Evolutionary conservation across 148 eudicot genomes (phyloP), one percentile per base, ranked within the genome.

Genomic region (Silene conica): DNA sequence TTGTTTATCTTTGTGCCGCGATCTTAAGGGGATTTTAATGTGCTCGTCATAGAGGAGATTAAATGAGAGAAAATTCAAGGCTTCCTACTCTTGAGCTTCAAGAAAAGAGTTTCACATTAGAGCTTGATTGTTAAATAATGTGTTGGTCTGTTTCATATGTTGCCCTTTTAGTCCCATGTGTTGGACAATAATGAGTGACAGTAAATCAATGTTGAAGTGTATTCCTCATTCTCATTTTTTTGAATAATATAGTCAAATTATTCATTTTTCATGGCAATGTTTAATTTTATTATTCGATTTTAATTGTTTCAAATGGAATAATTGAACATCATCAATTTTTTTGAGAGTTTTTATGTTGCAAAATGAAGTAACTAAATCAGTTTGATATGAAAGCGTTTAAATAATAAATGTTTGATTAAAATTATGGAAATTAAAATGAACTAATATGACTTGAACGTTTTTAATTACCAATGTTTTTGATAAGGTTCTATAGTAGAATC

Each of bases 141-240:
- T 6, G 1, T 41, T 9, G 18, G 4, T 63, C n/a, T 13, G 10
- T 63, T 15, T 63, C 38, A n/a, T n/a, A 41, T 34, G 22, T 7
- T 66, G 6, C 22, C 20, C 16, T n/a, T 7, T 34, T 34, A 66
- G n/a, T 41, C 50, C 50, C 18, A 6, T 38, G n/a, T 41, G 48
- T 66, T 66, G 14, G 23, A 65, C 19, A 63, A 65, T 65, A 65
- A 65, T 65, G 41, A 31, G 1, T 65, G 69, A 38, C 18, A 34
- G 1, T 41, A 25, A 34, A 41, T 66, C n/a, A 19, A 34, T 34
- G 23, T 19, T 15, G 18, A 1, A 4, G 9, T 10, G 23, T 59
- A 10, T 59, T 8, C 26, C 5, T 4, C n/a, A 19, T 9, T 6
- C 26, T 20, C 12, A 59, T 8, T 59, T 3, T 57, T 19, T 59